Evolutionary conservation across 352 stramenopile species (phyloP).

Genomic region (Blastocystis sp.): DNA sequence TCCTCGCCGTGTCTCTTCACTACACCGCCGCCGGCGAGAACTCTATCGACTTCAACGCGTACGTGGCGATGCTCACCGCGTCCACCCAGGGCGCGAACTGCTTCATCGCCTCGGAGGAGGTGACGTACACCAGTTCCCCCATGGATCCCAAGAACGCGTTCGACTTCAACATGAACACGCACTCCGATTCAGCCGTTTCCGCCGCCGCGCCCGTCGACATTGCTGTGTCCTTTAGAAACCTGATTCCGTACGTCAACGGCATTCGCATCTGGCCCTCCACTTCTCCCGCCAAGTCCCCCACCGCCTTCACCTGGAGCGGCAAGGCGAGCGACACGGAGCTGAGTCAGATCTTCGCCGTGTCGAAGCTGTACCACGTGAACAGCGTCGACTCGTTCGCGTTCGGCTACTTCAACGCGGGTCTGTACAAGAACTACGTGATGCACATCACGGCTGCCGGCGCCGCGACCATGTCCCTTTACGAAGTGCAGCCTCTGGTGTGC

Average conservation of each 20-base stretch:
- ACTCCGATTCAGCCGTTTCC: not conserved
- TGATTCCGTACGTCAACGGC: not conserved
- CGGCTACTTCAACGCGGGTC: slow-evolving; percentile 29
- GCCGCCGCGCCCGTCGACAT: not conserved
- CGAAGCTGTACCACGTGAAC: not conserved
- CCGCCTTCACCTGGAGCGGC: not conserved
- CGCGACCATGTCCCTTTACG: not conserved
- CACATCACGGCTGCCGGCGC: not conserved
- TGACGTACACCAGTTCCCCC: not conserved
- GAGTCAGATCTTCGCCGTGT: not conserved
- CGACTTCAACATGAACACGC: not conserved
- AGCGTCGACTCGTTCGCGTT: not conserved
- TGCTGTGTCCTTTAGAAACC: not conserved
- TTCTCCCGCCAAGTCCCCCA: not conserved
- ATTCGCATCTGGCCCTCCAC: slow-evolving; percentile 22
- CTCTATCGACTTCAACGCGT: slow-evolving; percentile 27
- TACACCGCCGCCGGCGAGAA: not conserved
- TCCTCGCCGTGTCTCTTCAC: slow-evolving; percentile 22
- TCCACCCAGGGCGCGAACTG: not conserved
- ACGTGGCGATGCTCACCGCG: not conserved
- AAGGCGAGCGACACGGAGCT: not conserved
- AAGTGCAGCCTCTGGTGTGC: slow-evolving; percentile 54
- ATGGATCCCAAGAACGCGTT: not conserved
- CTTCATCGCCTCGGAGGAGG: not conserved
- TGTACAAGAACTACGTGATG: slow-evolving; percentile 14